Base-by-base conservation (phyloP, 1,284 basidiomycete species). In the Papiliotrema terrestris region DNA sequence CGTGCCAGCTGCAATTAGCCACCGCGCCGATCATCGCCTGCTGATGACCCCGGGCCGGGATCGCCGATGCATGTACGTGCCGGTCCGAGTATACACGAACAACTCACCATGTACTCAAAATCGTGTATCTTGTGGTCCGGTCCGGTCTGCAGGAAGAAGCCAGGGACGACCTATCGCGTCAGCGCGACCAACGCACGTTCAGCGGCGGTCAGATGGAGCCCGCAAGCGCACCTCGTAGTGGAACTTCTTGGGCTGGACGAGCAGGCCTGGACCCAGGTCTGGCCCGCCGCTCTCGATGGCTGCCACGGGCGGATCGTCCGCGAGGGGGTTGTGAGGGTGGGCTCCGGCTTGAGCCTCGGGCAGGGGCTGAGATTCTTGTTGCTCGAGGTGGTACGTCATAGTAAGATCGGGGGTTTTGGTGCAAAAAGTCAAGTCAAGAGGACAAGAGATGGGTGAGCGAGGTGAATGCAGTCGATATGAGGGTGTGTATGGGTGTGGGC, bases 131-230 rank as follows among this genome's bases (percentile, higher is more conserved):
- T 68, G 14, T 59, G 62, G 36, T 66, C 49, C 2, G 66, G 67
- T 20, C 70, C 69, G 32, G 68, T 70, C 58, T 74, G 73, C 2
- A 67, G 32, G 56, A 75, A 74, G 62, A 67, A 70, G 3, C 72
- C 72, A 49, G 60, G 61, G 6, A 73, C 64, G 22, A 66, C 58
- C 68, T 71, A 8, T 25, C 15, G 41, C 22, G 46, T 55, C 47
- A 51, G 51, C 45, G 41, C 29, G 11, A 25, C 15, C n/a, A 13
- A 49, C 14, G 22, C 49, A 46, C 45, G 45, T 26, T 46, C 22
- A 20, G 22, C 19, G 14, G 20, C 6, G 43, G 20, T 45, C 29
- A 23, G 17, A 32, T 15, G 11, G n/a, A 43, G 36, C 4, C 26
- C 13, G 29, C 41, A 8, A 11, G 58, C 69, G 51, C 47, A 72